Percentiles rank a stretch among this genome's conserved stretches.
phyloP scores from a whole-genome alignment of 2,329 filamentous ascomycete species.

The Fusarium camptoceras region DNA sequence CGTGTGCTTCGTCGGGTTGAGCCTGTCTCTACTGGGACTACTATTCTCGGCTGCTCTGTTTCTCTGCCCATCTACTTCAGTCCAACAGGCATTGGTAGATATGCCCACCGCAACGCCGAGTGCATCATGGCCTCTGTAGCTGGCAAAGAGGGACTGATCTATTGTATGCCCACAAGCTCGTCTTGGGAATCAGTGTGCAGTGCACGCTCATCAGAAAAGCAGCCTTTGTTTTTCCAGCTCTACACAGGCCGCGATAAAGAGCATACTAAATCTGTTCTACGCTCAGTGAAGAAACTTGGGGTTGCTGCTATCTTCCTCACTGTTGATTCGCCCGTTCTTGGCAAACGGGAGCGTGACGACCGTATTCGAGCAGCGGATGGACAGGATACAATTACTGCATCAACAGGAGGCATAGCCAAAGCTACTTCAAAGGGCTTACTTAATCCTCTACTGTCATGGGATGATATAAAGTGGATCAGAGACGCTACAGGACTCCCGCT shows the following conservation, averaged over 20 bases:
- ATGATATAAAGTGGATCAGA: constrained; percentile 74
- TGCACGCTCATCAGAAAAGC: background rate
- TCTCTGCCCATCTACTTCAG: constrained; percentile 2
- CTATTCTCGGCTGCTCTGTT: background rate
- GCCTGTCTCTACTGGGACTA: background rate
- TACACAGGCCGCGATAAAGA: constrained; percentile 4
- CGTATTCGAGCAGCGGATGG: background rate
- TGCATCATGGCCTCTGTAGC: background rate
- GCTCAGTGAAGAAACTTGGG: background rate
- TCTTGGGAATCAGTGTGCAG: background rate
- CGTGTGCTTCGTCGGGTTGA: constrained; percentile 4
- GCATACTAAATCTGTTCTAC: background rate
- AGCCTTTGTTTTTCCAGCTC: constrained; percentile 1
- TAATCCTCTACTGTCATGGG: constrained; percentile 58
- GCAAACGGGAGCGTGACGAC: constrained; percentile 2
- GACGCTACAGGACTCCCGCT: constrained; percentile 61
- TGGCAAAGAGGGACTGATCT: background rate
- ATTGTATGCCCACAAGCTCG: constrained; percentile 5
- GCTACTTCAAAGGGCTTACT: background rate
- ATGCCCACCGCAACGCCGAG: background rate
- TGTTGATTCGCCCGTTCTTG: constrained; percentile 2
- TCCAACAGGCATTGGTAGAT: background rate
- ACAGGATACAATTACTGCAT: background rate
- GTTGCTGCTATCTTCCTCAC: constrained; percentile 1
- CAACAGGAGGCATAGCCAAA: background rate